These are phyloP conservation scores for Periconia digitata DNA, from an alignment of 2,329 filamentous ascomycete species.

Conservation along the genomic window DNA sequence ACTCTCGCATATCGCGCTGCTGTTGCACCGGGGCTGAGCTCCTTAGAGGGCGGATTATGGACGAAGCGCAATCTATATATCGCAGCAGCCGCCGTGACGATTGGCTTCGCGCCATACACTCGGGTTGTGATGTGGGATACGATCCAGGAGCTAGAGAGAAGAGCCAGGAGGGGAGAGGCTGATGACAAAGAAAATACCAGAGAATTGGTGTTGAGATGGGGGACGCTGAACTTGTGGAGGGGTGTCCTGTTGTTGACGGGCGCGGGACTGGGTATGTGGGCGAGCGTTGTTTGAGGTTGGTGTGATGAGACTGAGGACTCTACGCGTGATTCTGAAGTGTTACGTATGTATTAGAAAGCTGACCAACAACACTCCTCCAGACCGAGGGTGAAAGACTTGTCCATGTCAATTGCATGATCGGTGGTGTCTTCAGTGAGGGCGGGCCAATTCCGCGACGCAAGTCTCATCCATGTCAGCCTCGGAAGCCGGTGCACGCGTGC, in stretches of 20 bases:
- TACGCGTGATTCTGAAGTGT: background rate
- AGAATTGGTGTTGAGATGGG: constrained; percentile 18
- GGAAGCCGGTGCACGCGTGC: no score
- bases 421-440: background rate
- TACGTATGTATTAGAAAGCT: no score
- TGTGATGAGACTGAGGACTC: no score
- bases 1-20: constrained; percentile 14
- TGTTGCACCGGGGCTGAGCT: no score
- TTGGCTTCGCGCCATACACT: constrained; percentile 18
- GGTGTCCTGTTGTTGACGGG: constrained; percentile 11
- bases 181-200: constrained; percentile 5
- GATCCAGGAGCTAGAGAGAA: constrained; percentile 7
- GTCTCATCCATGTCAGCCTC: background rate
- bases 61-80: constrained; percentile 12
- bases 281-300: constrained; percentile 9
- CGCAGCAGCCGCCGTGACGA: constrained; percentile 12
- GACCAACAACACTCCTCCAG: no score
- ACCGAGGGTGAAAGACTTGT: background rate
- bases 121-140: constrained; percentile 12
- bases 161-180: constrained; percentile 6
- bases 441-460: background rate
- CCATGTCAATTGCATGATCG: background rate
- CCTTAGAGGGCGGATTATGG: no score
- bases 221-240: constrained; percentile 14
- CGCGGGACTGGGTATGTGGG: constrained; percentile 14